Evolutionary conservation across 495 filamentous ascomycete genomes (phyloP).

Genomic region (Thozetella sp.): DNA sequence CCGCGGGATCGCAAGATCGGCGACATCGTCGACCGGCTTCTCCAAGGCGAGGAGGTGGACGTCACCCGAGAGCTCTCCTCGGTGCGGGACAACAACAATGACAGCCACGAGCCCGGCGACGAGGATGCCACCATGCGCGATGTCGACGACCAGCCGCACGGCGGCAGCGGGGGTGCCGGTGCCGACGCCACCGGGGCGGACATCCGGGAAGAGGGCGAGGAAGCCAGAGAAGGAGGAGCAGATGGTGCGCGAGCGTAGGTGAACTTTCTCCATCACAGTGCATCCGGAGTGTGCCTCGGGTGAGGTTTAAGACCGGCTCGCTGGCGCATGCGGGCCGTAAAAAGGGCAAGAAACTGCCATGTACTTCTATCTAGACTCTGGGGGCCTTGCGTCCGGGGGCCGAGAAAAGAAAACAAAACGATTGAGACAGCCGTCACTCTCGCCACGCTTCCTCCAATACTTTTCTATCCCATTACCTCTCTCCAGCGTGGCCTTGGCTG

Average conservation of each 20-base stretch:
- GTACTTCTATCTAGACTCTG: slow-evolving; percentile 23
- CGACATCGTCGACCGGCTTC: slow-evolving; percentile 76
- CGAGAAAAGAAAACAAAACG: background rate
- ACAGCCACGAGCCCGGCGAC: slow-evolving; percentile 58
- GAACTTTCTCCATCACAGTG: slow-evolving; percentile 38
- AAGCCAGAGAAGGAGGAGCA: slow-evolving; percentile 85
- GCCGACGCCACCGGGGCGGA: slow-evolving; percentile 87
- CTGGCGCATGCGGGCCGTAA: background rate
- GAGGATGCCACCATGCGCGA: slow-evolving; percentile 87
- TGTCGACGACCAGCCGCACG: slow-evolving; percentile 61
- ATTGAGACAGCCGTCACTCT: background rate
- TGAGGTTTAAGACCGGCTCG: background rate
- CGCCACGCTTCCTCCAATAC: background rate
- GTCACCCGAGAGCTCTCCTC: slow-evolving; percentile 74
- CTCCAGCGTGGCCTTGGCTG: slow-evolving; percentile 23
- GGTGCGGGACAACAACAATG: slow-evolving; percentile 61
- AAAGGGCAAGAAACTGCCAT: slow-evolving; percentile 13
- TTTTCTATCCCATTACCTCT: background rate
- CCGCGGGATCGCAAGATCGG: slow-evolving; percentile 79
- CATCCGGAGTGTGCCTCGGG: background rate
- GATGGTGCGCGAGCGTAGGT: slow-evolving; percentile 99
- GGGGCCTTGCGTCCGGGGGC: background rate
- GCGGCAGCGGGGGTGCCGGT: slow-evolving; percentile 77
- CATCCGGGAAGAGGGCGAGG: slow-evolving; percentile 85
- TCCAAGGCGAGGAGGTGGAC: slow-evolving; percentile 91